A percentile compares a stretch with the other conserved stretches of the same genome.
Conservation (phyloP, 768 basidiomycete genomes). For the Crassisporium funariophilum region DNA sequence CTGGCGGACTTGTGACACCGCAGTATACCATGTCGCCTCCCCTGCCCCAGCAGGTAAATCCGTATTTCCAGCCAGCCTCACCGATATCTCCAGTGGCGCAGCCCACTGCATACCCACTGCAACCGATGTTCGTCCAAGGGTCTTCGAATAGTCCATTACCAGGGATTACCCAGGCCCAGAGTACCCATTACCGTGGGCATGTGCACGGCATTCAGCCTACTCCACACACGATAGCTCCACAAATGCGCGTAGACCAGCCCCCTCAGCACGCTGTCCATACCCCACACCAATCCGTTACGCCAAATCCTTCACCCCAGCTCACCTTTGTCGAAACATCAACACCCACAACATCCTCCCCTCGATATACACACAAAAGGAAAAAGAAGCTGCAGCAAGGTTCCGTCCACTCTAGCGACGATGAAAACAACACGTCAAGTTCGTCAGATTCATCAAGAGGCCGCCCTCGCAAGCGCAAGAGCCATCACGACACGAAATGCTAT, state of each 20-base stretch:
- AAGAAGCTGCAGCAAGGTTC: slow-evolving; percentile 35
- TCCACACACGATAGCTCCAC: slow-evolving; percentile 1
- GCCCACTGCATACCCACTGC: slow-evolving; percentile 27
- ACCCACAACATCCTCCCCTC: slow-evolving; percentile 7
- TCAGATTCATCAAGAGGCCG: slow-evolving; percentile 31
- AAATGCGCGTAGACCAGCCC: slow-evolving; percentile 4
- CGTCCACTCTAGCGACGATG: slow-evolving; percentile 37
- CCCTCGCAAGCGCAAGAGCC: slow-evolving; percentile 48
- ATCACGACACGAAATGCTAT: slow-evolving; percentile 65
- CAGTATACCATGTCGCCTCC: slow-evolving; percentile 34
- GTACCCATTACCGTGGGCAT: background rate
- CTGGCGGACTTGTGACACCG: slow-evolving; percentile 28
- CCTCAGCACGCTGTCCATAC: slow-evolving; percentile 11
- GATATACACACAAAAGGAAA: slow-evolving; percentile 20
- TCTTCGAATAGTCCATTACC: slow-evolving; percentile 33
- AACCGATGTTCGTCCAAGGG: slow-evolving; percentile 39
- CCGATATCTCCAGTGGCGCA: slow-evolving; percentile 43
- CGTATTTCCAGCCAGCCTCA: slow-evolving; percentile 26
- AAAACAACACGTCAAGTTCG: slow-evolving; percentile 39
- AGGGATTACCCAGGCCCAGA: background rate
- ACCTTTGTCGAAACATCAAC: slow-evolving; percentile 29
- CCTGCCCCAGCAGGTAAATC: slow-evolving; percentile 27
- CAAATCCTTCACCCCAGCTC: slow-evolving; percentile 26
- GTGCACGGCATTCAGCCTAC: background rate
- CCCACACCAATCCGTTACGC: slow-evolving; percentile 16